Evolutionary conservation across 768 basidiomycete species (phyloP), one percentile per base, ranked within the genome.

Genomic region (Trametes cinnabarina): DNA sequence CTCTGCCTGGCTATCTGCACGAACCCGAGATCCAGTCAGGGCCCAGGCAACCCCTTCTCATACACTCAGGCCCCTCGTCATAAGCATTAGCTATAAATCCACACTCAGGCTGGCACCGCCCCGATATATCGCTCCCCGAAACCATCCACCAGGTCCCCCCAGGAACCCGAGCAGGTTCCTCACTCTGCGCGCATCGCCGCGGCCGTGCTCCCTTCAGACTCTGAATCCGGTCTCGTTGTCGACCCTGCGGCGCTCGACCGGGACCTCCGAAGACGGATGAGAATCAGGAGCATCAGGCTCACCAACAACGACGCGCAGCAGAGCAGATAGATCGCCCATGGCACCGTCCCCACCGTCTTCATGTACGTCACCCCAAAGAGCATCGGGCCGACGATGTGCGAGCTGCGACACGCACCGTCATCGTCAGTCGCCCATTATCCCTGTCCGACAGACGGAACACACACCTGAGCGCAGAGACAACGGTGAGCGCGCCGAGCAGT

Each of bases 401-500:
- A 75, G 68, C 87, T 89, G 66, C 61, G 39, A 47, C 55, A 7
- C 32, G 44, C 9, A 39, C 44, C 40, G 23, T 32, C 30, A 32
- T 7, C 30, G 30, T 32, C 30, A n/a, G n/a, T n/a, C n/a, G n/a
- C n/a, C n/a, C n/a, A n/a, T 32, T 12, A 32, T 32, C 6, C 30
- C 6, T 12, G 12, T 32, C 7, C 30, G 30, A 7, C 1, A 12
- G 12, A 32, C 30, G 30, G 30, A 6, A 12, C 30, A 62, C 76
- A 35, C 62, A 87, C 84, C 84, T 78, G 4, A 92, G 68, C 4
- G 87, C 84, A 58, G 88, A 83, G 1, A 92, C 63, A n/a, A 94
- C 88, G 51, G 86, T 85, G 56, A 94, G 63, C 2, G 85, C 92
- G 8, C 92, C 94, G 65, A 94, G 94, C 11, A 97, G 75, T 62